These are phyloP conservation scores for Colletotrichum plurivorum DNA, from an alignment of 2,329 filamentous ascomycete genomes.

Conservation along the genomic window DNA sequence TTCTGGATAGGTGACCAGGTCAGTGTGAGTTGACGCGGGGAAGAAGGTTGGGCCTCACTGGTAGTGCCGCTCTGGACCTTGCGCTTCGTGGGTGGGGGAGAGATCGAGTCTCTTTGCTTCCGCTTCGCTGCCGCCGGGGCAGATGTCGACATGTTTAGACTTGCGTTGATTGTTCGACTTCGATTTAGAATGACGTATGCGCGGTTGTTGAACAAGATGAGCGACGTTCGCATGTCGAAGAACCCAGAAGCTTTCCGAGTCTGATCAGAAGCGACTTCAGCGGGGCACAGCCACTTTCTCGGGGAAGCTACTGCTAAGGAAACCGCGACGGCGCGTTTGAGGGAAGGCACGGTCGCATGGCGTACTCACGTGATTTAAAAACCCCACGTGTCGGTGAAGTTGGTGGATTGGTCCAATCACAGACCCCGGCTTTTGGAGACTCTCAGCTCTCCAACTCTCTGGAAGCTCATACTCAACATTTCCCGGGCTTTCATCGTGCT, in stretches of 20 bases:
- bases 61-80: constrained; percentile 67
- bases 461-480: too few species aligned
- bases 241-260: too few species aligned
- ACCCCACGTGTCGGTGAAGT: too few species aligned
- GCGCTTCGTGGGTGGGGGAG: constrained; percentile 68
- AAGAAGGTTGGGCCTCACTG: constrained; percentile 53
- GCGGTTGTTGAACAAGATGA: background rate
- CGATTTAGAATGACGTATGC: background rate
- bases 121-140: constrained; percentile 48
- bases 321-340: constrained; percentile 24
- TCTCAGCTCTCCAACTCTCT: too few species aligned
- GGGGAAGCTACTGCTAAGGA: constrained; percentile 8
- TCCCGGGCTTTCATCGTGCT: too few species aligned
- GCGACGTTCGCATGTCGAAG: constrained; percentile 17
- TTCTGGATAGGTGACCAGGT: constrained; percentile 57
- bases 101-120: constrained; percentile 60
- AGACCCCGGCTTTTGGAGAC: too few species aligned
- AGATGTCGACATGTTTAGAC: constrained; percentile 26
- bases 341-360: constrained; percentile 19
- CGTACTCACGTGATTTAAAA: background rate
- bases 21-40: background rate
- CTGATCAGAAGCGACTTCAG: too few species aligned
- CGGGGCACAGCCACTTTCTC: background rate
- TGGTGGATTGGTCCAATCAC: too few species aligned
- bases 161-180: background rate